Evolutionary conservation across 2,329 filamentous ascomycete genomes (phyloP).

Genomic region (Aspergillus pseudoviridinutans): DNA sequence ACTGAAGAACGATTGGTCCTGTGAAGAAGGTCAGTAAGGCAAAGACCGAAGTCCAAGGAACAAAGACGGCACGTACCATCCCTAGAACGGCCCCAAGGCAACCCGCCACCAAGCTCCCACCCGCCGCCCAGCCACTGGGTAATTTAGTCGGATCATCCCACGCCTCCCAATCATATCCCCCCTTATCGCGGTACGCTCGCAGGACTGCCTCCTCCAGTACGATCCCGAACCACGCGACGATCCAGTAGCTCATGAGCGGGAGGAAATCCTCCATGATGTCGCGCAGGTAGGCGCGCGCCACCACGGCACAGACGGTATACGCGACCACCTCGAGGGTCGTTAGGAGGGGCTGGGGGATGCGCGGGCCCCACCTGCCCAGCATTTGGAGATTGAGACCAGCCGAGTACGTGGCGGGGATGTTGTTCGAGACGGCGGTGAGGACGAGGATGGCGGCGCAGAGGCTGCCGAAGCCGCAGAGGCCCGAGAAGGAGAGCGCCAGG

Average conservation of each 20-base stretch:
- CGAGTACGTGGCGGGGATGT: constrained; percentile 41
- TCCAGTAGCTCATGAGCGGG: constrained; percentile 45
- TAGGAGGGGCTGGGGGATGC: constrained; percentile 39
- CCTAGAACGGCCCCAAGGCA: constrained; percentile 35
- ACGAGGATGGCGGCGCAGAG: constrained; percentile 41
- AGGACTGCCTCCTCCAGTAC: constrained; percentile 32
- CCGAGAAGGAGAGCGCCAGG: constrained; percentile 31
- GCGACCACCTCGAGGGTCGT: constrained; percentile 39
- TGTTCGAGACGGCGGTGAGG: constrained; percentile 40
- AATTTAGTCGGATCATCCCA: constrained; percentile 35
- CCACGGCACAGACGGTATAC: constrained; percentile 40
- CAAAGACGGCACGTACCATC: constrained; percentile 24
- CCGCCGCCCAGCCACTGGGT: constrained; percentile 38
- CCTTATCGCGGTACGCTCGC: constrained; percentile 37
- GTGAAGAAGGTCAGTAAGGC: neutral
- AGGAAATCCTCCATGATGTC: constrained; percentile 43
- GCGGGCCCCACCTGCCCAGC: constrained; percentile 31
- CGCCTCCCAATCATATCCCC: constrained; percentile 34
- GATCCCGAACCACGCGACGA: constrained; percentile 38
- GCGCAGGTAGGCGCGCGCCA: constrained; percentile 38
- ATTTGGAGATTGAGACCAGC: constrained; percentile 41
- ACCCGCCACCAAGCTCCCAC: constrained; percentile 29
- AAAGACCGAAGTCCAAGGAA: neutral
- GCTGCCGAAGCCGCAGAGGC: constrained; percentile 37
- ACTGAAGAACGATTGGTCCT: constrained; percentile 33